Conservation (phyloP, 2,329 filamentous ascomycete genomes). For the Amylocarpus encephaloides region DNA sequence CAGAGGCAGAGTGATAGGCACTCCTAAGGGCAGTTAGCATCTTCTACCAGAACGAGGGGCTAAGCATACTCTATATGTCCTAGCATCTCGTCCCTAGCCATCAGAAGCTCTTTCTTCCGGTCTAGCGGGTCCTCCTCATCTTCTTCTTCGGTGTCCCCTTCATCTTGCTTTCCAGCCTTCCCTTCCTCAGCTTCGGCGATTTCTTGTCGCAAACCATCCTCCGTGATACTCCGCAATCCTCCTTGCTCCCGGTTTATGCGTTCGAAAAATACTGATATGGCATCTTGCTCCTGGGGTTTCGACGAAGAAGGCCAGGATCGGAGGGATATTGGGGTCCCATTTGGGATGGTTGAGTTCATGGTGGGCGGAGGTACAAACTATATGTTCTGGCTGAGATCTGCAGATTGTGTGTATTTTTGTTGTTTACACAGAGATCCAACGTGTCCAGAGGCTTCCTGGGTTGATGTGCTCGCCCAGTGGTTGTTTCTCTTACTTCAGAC, state of each 20-base stretch:
- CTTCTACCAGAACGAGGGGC: neutral
- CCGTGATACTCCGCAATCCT: constrained; percentile 74
- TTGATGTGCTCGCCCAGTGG: no score
- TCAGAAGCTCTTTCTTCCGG: constrained; percentile 30
- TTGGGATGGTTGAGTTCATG: constrained; percentile 32
- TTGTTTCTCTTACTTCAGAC: no score
- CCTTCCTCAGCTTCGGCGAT: constrained; percentile 43
- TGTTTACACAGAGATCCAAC: neutral
- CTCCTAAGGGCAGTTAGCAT: constrained; percentile 28
- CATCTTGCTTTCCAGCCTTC: constrained; percentile 35
- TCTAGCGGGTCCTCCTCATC: constrained; percentile 40
- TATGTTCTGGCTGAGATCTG: neutral
- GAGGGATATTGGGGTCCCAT: constrained; percentile 50
- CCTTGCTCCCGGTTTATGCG: constrained; percentile 75
- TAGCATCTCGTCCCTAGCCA: constrained; percentile 52
- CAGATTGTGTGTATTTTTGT: neutral
- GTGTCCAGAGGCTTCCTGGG: no score
- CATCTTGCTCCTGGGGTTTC: constrained; percentile 45
- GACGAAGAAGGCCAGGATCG: constrained; percentile 52
- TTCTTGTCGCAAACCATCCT: constrained; percentile 64
- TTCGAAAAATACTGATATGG: constrained; percentile 66
- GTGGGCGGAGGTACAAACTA: neutral
- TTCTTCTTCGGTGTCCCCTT: constrained; percentile 42
- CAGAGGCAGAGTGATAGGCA: constrained; percentile 54
- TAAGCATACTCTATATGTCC: constrained; percentile 48